Evolutionary conservation across 176 grass and related monocot species (phyloP).

Genomic region (Triticum urartu): DNA sequence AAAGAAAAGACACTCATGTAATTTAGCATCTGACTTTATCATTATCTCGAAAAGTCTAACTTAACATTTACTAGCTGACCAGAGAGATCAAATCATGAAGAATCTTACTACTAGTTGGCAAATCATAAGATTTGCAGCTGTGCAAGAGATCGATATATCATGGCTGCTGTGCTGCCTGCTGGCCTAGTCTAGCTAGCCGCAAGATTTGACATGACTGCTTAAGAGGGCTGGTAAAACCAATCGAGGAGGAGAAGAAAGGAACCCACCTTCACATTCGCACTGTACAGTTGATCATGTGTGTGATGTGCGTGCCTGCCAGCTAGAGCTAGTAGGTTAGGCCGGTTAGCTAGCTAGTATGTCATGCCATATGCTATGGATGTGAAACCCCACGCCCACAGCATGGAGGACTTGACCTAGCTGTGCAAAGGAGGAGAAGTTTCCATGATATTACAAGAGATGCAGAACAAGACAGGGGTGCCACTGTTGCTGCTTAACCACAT

Average conservation of each 20-base stretch:
- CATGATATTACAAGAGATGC: constrained; percentile 28
- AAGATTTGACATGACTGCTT: constrained; percentile 47
- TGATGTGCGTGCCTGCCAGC: constrained; percentile 1
- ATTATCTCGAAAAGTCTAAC: not conserved
- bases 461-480: constrained; percentile 29
- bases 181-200: not conserved
- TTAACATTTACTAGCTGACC: not conserved
- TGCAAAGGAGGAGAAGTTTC: constrained; percentile 29
- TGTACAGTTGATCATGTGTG: not conserved
- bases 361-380: constrained; percentile 23
- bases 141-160: not conserved
- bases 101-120: not conserved
- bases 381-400: not conserved
- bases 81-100: constrained; percentile 15
- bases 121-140: constrained; percentile 47
- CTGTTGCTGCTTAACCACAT: constrained; percentile 33
- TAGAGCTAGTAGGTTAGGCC: not conserved
- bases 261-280: constrained; percentile 31
- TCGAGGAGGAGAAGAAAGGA: not conserved
- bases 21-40: not conserved
- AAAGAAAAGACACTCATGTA: not conserved
- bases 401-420: constrained; percentile 24
- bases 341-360: not conserved
- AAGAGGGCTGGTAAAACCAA: not conserved
- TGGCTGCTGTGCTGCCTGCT: not conserved